Evolutionary conservation across 2,329 filamentous ascomycete species (phyloP).

Genomic region (Penicillium hesseltinei): DNA sequence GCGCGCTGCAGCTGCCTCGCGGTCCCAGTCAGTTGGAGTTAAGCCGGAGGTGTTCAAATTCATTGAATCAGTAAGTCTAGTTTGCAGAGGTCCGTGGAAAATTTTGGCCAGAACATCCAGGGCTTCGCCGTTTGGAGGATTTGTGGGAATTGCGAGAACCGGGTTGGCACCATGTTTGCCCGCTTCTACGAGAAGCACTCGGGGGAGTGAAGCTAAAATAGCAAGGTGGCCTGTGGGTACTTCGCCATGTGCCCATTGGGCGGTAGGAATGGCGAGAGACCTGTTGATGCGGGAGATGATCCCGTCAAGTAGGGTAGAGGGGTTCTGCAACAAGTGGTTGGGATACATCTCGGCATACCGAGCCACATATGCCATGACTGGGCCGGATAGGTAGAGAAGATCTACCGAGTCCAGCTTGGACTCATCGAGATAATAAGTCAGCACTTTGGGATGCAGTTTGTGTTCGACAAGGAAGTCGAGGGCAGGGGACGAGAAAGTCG

Average conservation of each 20-base stretch:
- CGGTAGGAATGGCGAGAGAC: constrained; percentile 46
- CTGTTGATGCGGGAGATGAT: constrained; percentile 50
- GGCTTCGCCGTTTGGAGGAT: constrained; percentile 53
- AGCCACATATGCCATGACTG: constrained; percentile 57
- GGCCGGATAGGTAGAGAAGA: constrained; percentile 53
- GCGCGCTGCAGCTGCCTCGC: constrained; percentile 54
- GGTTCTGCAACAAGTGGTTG: constrained; percentile 51
- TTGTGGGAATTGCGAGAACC: constrained; percentile 52
- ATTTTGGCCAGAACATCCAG: constrained; percentile 55
- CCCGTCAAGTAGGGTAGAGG: constrained; percentile 40
- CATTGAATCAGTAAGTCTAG: constrained; percentile 26
- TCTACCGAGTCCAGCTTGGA: constrained; percentile 52
- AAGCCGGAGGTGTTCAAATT: constrained; percentile 34
- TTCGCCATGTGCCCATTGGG: constrained; percentile 53
- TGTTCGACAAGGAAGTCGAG: constrained; percentile 54
- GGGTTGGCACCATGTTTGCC: constrained; percentile 42
- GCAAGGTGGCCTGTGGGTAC: constrained; percentile 57
- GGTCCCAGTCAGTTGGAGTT: constrained; percentile 40
- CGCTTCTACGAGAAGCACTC: constrained; percentile 51
- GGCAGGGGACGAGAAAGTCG: constrained; percentile 41
- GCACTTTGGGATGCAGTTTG: constrained; percentile 51
- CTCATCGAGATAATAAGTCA: constrained; percentile 54
- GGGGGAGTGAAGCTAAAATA: constrained; percentile 58
- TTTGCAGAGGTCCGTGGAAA: constrained; percentile 52
- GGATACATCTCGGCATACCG: constrained; percentile 57